Evolutionary conservation across 2,329 filamentous ascomycete species (phyloP).

Genomic region (Fusarium duplospermum): DNA sequence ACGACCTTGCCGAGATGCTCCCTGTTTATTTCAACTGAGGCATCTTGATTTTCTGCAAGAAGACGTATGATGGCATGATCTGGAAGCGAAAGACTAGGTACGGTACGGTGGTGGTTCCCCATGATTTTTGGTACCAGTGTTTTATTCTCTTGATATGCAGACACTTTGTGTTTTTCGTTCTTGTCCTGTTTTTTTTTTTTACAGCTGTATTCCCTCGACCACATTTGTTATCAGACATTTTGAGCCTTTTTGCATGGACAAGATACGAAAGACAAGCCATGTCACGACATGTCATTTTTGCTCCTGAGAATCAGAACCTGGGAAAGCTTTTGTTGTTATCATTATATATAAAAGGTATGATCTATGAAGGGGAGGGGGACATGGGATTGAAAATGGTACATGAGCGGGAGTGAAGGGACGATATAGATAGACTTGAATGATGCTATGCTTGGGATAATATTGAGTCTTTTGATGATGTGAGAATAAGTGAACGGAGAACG

Average conservation of each 20-base stretch:
- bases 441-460: background rate
- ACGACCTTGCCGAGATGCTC: slow-evolving; percentile 25
- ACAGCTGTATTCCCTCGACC: background rate
- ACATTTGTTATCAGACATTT: slow-evolving; percentile 4
- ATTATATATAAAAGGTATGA: background rate
- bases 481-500: too few species aligned
- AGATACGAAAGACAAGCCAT: background rate
- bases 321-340: background rate
- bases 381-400: background rate
- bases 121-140: background rate
- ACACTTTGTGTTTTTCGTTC: background rate
- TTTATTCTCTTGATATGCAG: background rate
- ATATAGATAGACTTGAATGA: slow-evolving; percentile 4
- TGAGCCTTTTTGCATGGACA: background rate
- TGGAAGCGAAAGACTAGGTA: slow-evolving; percentile 17
- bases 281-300: background rate
- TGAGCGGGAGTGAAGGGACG: background rate
- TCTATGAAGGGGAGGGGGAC: background rate
- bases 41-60: slow-evolving; percentile 19
- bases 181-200: slow-evolving; percentile 1
- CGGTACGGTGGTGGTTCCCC: background rate
- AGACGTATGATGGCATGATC: slow-evolving; percentile 21
- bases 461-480: background rate
- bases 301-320: background rate
- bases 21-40: slow-evolving; percentile 28